A percentile compares a stretch with the other conserved stretches of the same genome.
Evolutionary conservation across 2,329 filamentous ascomycete species (phyloP).

Genomic region (Cordyceps farinosa): DNA sequence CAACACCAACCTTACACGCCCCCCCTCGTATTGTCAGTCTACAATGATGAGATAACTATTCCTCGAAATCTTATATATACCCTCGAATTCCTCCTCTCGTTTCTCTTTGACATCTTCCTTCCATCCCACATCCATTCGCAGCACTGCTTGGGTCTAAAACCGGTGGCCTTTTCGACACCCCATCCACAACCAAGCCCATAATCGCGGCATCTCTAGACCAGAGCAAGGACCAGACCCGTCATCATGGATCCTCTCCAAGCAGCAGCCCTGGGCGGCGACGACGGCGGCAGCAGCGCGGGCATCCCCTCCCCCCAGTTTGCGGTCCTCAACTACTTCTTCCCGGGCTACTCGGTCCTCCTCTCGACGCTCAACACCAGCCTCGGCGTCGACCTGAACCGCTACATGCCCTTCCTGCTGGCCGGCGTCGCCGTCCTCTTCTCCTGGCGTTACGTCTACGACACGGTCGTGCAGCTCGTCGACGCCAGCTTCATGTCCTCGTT

Average conservation of each 20-base stretch:
- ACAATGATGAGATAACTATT: not conserved
- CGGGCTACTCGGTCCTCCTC: conserved; percentile 59
- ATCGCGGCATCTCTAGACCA: not conserved
- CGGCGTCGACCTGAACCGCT: conserved; percentile 59
- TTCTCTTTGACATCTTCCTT: not conserved
- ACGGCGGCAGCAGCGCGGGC: not conserved
- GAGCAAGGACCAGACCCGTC: not conserved
- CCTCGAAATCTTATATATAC: not conserved
- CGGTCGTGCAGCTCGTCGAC: conserved; percentile 46
- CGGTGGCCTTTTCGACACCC: not conserved
- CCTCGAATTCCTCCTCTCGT: not conserved
- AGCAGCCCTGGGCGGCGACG: not conserved
- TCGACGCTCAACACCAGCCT: conserved; percentile 52
- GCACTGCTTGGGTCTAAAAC: not conserved
- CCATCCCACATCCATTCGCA: not conserved
- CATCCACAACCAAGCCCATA: not conserved
- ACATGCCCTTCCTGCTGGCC: conserved; percentile 55
- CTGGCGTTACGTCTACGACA: conserved; percentile 50
- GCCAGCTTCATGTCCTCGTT: conserved; percentile 61
- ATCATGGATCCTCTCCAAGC: conserved; percentile 12
- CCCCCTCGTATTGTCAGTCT: not conserved
- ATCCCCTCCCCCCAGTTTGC: conserved; percentile 37
- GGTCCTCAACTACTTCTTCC: conserved; percentile 61
- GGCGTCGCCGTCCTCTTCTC: conserved; percentile 46
- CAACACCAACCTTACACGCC: not conserved